Evolutionary conservation across 78 protist genomes (phyloP), one percentile per base, ranked within the genome.

Genomic region (slime mould (Dictyostelium discoideum)): DNA sequence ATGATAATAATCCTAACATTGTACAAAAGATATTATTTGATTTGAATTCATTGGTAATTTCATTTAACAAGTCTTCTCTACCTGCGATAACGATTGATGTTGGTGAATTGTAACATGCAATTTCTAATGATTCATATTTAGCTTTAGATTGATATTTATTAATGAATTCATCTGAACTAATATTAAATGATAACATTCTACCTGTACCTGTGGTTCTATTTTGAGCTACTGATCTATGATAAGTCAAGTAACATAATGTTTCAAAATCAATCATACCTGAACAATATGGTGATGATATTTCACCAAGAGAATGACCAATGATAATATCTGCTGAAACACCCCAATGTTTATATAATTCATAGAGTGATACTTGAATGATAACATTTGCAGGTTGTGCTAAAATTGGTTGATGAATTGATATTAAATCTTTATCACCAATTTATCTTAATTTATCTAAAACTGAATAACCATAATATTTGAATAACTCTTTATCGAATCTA

Each of bases 251-350:
- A 22, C 79, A 54, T 10, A 63, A 3, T 39, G 73, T n/a, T 16
- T 84, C 40, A 3, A 84, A 84, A n/a, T 77, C 69, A 10, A 92
- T 84, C n/a, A 63, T 67, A 18, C 92, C 92, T 18, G 96, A 76
- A 37, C 50, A 63, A 37, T 44, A 80, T 37, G 92, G 37, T 24
- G 96, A 11, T 60, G 96, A 40, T 13, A 92, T n/a, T 57, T 92
- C 96, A 16, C 96, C 96, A 73, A 85, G 85, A 44, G 80, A 60
- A 86, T 86, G 92, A 32, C 92, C 92, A 48, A 77, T n/a, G 32
- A 86, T 67, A 22, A 77, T 22, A 37, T 50, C 32, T 76, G 92
- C 77, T 9, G 60, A 3, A n/a, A 86, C n/a, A 10, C 85, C 85
- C 84, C 84, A 86, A 20, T 48, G 73, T 86, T 86, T 73, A 77